Base-by-base conservation (phyloP, 2,329 filamentous ascomycete genomes). In the Phaeosphaeria sp. region DNA sequence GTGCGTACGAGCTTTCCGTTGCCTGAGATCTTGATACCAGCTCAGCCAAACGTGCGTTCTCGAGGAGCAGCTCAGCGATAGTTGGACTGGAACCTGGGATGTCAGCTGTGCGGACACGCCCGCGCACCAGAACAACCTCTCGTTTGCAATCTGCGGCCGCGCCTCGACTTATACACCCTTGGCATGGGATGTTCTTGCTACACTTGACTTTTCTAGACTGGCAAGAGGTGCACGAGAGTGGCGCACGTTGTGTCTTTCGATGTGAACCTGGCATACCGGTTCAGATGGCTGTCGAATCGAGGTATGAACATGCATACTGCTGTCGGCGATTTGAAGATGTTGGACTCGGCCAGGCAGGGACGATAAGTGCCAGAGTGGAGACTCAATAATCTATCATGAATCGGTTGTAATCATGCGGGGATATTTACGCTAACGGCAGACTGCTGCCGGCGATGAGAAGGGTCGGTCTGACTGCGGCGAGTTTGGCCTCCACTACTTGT, bases 161-260 rank as follows among this genome's bases (percentile, higher is more conserved):
- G 17, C 60, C 60, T 27, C 57, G 56, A 41, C 27, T 50, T 33
- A 59, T 60, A 33, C 60, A 62, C 2, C 51, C 57, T 17, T 46
- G 54, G 33, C 60, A 62, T 18, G 60, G 60, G 9, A 62, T 62
- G 5, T 41, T 49, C 25, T 44, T 51, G 56, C 50, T 62, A 50
- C 56, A 62, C 43, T 55, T 59, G 20, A 59, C 59, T 42, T 62
- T 62, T 23, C 59, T 47, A 13, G 59, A 50, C 13, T 49, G 50
- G 48, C 60, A 63, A 15, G 52, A 51, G 1, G 60, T 63, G 46
- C 60, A 63, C 7, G 60, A 59, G n/a, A 59, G 50, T 3, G 60
- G 60, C 5, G 60, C 57, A 42, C 60, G 60, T 27, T 63, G 60
- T 39, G 54, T 56, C 39, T 36, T 33, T 20, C 53, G 53, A 36